Conservation (phyloP, 345 rosid genomes). For the Pistacia vera region DNA sequence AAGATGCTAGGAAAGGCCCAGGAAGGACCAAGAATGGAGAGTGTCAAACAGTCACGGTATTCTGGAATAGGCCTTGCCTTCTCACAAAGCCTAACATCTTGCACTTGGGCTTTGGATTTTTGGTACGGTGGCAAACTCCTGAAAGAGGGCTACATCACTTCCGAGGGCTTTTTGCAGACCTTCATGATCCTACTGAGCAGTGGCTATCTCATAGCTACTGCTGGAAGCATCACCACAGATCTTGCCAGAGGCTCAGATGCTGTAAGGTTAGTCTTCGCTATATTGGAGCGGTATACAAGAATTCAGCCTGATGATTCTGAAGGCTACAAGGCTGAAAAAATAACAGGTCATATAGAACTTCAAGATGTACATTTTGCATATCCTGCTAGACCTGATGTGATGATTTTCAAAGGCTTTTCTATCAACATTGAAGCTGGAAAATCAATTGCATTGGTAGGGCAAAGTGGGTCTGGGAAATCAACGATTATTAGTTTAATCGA, state of each 20-base stretch:
- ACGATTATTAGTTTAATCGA: constrained; percentile 63
- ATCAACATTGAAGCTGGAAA: constrained; percentile 56
- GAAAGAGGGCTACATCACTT: constrained; percentile 39
- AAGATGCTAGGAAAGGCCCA: constrained; percentile 54
- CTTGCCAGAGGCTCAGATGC: constrained; percentile 56
- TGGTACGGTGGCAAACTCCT: constrained; percentile 76
- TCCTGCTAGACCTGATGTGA: constrained; percentile 54
- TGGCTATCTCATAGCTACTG: constrained; percentile 61
- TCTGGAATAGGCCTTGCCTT: constrained; percentile 62
- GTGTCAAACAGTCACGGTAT: constrained; percentile 55
- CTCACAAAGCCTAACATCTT: constrained; percentile 41
- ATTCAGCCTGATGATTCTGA: constrained; percentile 62
- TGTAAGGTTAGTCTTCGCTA: constrained; percentile 49
- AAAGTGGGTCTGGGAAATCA: constrained; percentile 81
- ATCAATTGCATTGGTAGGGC: constrained; percentile 76
- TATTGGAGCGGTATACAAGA: constrained; percentile 50
- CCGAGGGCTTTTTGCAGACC: constrained; percentile 52
- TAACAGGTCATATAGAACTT: constrained; percentile 54
- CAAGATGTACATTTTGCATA: constrained; percentile 53
- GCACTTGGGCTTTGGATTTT: constrained; percentile 54
- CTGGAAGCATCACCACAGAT: constrained; percentile 72
- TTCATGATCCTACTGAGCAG: constrained; percentile 66
- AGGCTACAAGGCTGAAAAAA: constrained; percentile 37
- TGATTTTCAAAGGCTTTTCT: constrained; percentile 52
- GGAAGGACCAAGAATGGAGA: constrained; percentile 50